Evolutionary conservation across 352 stramenopile species (phyloP), one percentile per base, ranked within the genome.

Genomic region (Sclerospora graminicola): DNA sequence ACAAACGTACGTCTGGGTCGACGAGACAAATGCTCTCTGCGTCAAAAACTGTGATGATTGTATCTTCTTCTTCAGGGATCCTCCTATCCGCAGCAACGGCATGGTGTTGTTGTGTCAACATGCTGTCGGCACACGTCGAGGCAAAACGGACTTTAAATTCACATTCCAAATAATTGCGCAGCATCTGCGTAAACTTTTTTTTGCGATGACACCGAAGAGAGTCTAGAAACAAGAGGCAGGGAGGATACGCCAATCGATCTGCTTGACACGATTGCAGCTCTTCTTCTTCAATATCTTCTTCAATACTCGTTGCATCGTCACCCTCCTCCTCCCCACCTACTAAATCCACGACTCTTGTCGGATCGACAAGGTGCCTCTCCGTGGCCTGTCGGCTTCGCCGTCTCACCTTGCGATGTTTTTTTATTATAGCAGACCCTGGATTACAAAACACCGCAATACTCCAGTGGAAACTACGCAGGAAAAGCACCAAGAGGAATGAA

Each of bases 141-240:
- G 56, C 51, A 21, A 57, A 70, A 1, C 62, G 45, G 28, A 47
- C 41, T 45, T 61, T 68, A 52, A 57, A 95, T 66, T 94, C 81
- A 45, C 58, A 74, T 49, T 88, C 91, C 13, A 96, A 56, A 75
- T 94, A 98, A 36, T 78, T 74, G 7, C 71, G 66, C 19, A 98
- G 57, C 39, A 86, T 77, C 15, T 54, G 71, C 5, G 67, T 67
- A 37, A 97, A 84, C 48, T 75, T 87, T 21, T 85, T 82, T 59
- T 96, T 97, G 39, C 69, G 77, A 54, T 98, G 94, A 47, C 85
- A 95, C n/a, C 78, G 82, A 31, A 98, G 68, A 31, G 91, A 97
- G 61, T 98, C 94, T 32, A 98, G 66, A 61, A 97, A 97, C 7
- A 98, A 67, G 31, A 97, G 64, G 49, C 86, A 95, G 13, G 66